Base-by-base conservation (phyloP, 2,329 filamentous ascomycete genomes). In the Exophiala mesophila region DNA sequence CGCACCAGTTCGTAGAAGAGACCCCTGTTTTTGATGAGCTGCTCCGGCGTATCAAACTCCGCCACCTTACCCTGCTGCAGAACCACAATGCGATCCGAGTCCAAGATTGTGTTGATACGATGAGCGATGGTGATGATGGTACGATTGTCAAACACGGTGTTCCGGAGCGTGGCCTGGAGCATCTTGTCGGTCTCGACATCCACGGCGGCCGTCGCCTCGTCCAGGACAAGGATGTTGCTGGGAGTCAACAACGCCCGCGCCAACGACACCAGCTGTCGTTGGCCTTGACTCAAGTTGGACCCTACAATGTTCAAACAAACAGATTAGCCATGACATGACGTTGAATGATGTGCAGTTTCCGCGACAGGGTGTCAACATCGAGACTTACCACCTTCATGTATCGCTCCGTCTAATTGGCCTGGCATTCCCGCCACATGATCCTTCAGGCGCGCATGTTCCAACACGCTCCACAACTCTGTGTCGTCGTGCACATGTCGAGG, bases 91-190 rank as follows among this genome's bases (percentile, higher is more conserved):
- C 89, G 80, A 68, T 98, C 90, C 48, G 76, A 80, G 58, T 83
- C 80, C 10, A 98, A 76, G 57, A 98, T 97, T 8, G 92, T 98
- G 69, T 97, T 97, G 70, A 98, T 94, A 41, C 92, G 83, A 70
- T 98, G 92, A 18, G 92, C 92, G 58, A 98, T 95, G 1, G 92
- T 98, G 65, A 98, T 94, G 65, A 98, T 97, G 26, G 92, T 98
- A 40, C 88, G 81, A 65, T 96, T 88, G 49, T 82, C 76, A 69
- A 98, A 98, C 63, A 80, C 73, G 56, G 66, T 75, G 59, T 74
- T 79, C 43, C 79, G 72, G 35, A 83, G 62, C 15, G 79, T 82
- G 24, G 74, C 72, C 62, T 83, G 80, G 43, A 82, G 67, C 66
- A 82, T 66, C 32, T 76, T 74, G 61, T 83, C 78, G 2, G 80